Conservation (phyloP, 106 monocot species). For the Triglochin maritima region DNA sequence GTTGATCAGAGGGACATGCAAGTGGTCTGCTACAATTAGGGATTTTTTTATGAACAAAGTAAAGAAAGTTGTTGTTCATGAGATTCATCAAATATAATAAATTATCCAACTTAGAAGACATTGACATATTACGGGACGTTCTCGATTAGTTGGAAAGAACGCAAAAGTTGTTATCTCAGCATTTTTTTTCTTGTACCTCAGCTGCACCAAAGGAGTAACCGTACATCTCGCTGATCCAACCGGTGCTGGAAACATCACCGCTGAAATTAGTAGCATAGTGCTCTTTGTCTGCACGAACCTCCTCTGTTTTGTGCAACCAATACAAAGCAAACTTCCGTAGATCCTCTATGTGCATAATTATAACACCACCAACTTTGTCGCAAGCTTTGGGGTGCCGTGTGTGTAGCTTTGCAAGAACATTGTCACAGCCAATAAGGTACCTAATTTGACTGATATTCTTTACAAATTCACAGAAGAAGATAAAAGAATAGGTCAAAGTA, state of each 20-base stretch:
- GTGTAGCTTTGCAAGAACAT: constrained; percentile 76
- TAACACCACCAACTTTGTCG: constrained; percentile 98
- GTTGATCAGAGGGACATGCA: background rate
- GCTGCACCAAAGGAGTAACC: constrained; percentile 98
- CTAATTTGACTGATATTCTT: constrained; percentile 18
- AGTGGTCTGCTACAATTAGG: too few species aligned
- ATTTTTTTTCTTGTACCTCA: constrained; percentile 34
- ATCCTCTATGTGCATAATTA: constrained; percentile 98
- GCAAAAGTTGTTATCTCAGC: too few species aligned
- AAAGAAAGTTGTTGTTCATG: too few species aligned
- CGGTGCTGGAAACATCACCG: constrained; percentile 81
- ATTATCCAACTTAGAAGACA: too few species aligned
- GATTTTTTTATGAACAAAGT: too few species aligned
- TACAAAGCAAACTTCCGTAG: constrained; percentile 74
- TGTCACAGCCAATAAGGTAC: constrained; percentile 96
- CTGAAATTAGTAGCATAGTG: constrained; percentile 91
- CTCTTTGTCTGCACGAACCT: constrained; percentile 92
- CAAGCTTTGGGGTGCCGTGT: constrained; percentile 84
- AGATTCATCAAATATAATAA: too few species aligned
- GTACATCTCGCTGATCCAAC: constrained; percentile 99
- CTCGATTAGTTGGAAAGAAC: too few species aligned
- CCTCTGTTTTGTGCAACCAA: constrained; percentile 97
- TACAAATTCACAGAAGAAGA: background rate
- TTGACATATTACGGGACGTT: too few species aligned
- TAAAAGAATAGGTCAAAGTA: background rate